A percentile compares a stretch with the other conserved stretches of the same genome.
Evolutionary conservation across 2,329 filamentous ascomycete genomes (phyloP).

Genomic region (Colletotrichum sp.): DNA sequence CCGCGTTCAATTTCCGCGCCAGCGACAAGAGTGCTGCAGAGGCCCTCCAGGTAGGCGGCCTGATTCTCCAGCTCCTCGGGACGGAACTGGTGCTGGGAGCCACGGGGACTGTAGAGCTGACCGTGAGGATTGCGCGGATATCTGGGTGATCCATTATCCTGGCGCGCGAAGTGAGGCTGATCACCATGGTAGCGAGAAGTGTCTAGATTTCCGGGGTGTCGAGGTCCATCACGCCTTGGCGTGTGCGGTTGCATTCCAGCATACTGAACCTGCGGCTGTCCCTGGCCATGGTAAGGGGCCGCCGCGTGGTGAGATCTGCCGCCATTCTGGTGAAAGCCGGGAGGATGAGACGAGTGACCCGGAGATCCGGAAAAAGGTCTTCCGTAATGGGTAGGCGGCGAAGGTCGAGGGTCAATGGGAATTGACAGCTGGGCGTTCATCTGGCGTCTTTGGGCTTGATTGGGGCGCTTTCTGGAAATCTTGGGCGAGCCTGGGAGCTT

Average conservation of each 20-base stretch:
- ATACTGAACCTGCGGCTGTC: background rate
- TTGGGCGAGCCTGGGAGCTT: constrained; percentile 38
- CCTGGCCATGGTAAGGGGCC: background rate
- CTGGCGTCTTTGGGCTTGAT: constrained; percentile 68
- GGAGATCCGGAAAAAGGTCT: constrained; percentile 34
- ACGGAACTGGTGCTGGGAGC: constrained; percentile 31
- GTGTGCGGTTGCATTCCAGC: background rate
- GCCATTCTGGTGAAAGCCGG: background rate
- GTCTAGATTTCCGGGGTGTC: constrained; percentile 22
- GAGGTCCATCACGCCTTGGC: constrained; percentile 29
- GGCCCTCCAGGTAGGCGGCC: constrained; percentile 50
- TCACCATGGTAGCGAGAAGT: background rate
- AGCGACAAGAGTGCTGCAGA: constrained; percentile 56
- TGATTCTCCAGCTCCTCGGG: constrained; percentile 56
- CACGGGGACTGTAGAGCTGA: constrained; percentile 34
- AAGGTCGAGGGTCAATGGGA: constrained; percentile 54
- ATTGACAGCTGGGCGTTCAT: constrained; percentile 66
- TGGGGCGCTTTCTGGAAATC: constrained; percentile 55
- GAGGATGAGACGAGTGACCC: constrained; percentile 28
- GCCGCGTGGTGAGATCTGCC: background rate
- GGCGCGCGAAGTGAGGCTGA: background rate
- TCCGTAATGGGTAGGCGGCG: constrained; percentile 32
- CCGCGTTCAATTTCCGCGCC: constrained; percentile 65
- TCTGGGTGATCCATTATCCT: constrained; percentile 1
- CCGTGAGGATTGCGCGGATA: constrained; percentile 24